Evolutionary conservation across 2,329 filamentous ascomycete species (phyloP), one percentile per base, ranked within the genome.

Genomic region (Diplodia sapinea): DNA sequence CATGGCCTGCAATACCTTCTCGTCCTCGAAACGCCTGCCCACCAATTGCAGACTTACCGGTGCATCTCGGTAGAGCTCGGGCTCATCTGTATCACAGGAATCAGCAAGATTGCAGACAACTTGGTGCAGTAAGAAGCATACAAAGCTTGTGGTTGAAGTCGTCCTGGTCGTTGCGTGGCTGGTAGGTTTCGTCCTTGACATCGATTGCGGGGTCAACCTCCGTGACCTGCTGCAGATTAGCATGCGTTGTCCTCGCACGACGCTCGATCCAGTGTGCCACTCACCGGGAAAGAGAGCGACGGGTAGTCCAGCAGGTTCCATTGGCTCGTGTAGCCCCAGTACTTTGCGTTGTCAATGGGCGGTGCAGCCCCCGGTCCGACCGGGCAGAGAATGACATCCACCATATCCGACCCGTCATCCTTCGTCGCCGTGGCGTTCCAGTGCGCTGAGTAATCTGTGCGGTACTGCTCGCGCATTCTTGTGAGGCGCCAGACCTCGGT

Each of bases 221-320:
- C 3, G 68, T 73, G 1, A 78, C 66, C 66, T 68, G 29, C 55
- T 63, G 12, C 40, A 29, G 26, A 36, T 64, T 67, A 66, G 52
- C 52, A 65, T 15, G n/a, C 8, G 40, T n/a, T 62, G 38, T 66
- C 33, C 36, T 38, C n/a, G 43, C 26, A 49, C 4, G 31, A 38
- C 26, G 36, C n/a, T 17, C 9, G 9, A 65, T 31, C 52, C 6
- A 52, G 31, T 7, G n/a, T 85, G 33, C 26, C 26, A 51, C 66
- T 33, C 51, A 64, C 86, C 0, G 89, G 89, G 73, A 91, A 89
- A 0, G 87, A 82, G 2, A 85, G 75, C 11, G 82, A 84, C 0
- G 89, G 87, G 74, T 90, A 90, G 74, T 92, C 88, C 1, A 91
- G 82, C 51, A 91, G 72, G 73, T 91, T 92, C 88, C 88, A 91